Conservation (phyloP, 768 basidiomycete genomes). For the Hemileccinum rubropunctum region DNA sequence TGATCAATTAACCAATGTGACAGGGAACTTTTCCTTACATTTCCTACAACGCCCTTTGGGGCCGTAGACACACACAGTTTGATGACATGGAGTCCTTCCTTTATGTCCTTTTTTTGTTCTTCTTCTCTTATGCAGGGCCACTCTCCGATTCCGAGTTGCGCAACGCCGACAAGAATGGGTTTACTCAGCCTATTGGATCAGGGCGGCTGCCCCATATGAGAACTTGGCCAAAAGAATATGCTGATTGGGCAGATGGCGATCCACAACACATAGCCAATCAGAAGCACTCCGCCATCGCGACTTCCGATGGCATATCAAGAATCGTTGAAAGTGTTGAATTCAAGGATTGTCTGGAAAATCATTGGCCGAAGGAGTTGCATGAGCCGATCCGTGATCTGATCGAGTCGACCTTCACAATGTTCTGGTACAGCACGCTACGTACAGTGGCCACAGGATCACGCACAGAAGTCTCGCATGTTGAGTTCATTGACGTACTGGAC, state of each 20-base stretch:
- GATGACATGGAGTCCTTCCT: constrained; percentile 17
- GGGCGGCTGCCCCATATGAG: background rate
- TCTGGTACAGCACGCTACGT: background rate
- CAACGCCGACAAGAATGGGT: background rate
- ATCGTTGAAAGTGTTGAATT: background rate
- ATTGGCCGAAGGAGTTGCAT: background rate
- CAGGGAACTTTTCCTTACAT: constrained; percentile 4
- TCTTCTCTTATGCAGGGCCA: no score
- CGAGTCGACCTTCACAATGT: background rate
- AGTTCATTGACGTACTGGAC: background rate
- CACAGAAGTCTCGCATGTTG: background rate
- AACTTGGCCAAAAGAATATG: constrained; percentile 1
- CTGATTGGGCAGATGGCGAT: background rate
- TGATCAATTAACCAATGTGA: no score
- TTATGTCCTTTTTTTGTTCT: constrained; percentile 11
- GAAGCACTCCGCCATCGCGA: background rate
- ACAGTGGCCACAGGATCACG: background rate
- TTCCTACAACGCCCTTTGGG: constrained; percentile 5
- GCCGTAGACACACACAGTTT: background rate
- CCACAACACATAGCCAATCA: background rate
- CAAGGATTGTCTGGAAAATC: background rate
- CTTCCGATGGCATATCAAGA: no score
- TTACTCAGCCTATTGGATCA: background rate
- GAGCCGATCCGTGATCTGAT: background rate
- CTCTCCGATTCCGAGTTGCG: background rate